Conservation (phyloP, 805 yeast species). For the Candida argentea region DNA sequence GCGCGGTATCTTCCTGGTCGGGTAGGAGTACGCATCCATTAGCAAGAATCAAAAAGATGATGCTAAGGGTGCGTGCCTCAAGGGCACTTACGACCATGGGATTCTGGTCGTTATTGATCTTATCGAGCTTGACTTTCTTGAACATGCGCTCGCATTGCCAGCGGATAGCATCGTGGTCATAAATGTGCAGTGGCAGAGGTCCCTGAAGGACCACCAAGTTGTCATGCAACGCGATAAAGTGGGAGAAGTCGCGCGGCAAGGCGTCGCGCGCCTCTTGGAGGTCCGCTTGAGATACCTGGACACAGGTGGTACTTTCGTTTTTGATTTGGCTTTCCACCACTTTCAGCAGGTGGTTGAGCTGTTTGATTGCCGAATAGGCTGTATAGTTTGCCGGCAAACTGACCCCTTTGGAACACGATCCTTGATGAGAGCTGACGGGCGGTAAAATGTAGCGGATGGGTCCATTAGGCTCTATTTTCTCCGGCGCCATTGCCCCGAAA, state of each 20-base stretch:
- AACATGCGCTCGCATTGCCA: slow-evolving; percentile 2
- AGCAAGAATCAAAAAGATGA: slow-evolving; percentile 11
- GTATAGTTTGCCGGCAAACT: slow-evolving; percentile 7
- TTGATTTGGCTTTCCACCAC: slow-evolving; percentile 2
- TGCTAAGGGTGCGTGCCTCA: slow-evolving; percentile 10
- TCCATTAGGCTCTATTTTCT: no score
- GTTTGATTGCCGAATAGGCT: slow-evolving; percentile 2
- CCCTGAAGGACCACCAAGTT: slow-evolving; percentile 3
- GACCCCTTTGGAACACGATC: no score
- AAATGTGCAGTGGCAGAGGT: slow-evolving; percentile 3
- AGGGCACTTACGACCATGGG: slow-evolving; percentile 3
- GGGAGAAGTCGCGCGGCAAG: slow-evolving; percentile 4
- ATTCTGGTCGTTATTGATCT: slow-evolving; percentile 4
- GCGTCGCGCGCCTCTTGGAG: slow-evolving; percentile 3
- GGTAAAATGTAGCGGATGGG: no score
- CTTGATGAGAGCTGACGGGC: no score
- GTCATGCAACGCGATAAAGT: slow-evolving; percentile 2
- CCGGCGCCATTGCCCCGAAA: no score
- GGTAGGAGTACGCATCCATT: slow-evolving; percentile 8
- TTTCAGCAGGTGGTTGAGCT: not conserved
- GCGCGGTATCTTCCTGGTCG: slow-evolving; percentile 7
- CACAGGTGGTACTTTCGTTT: slow-evolving; percentile 1
- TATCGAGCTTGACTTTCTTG: slow-evolving; percentile 2
- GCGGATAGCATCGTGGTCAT: slow-evolving; percentile 2
- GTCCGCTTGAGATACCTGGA: slow-evolving; percentile 5